Conservation (phyloP, 345 rosid species). For the Pistacia integerrima region DNA sequence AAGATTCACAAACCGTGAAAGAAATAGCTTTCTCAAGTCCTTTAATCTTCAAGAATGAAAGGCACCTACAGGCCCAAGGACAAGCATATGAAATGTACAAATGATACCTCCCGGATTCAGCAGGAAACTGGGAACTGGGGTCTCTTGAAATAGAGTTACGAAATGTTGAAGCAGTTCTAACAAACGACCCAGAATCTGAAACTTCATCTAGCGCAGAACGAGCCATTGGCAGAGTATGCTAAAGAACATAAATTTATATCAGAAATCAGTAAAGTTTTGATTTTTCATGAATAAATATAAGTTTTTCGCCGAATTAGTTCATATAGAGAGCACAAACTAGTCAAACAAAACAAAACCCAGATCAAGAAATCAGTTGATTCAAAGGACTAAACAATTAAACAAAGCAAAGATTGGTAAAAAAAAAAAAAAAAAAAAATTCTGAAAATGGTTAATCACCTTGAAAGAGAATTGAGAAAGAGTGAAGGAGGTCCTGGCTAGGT, state of each 20-base stretch:
- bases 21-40: constrained; percentile 78
- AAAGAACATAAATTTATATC: background rate
- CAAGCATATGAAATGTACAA: constrained; percentile 92
- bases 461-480: background rate
- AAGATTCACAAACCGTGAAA: constrained; percentile 63
- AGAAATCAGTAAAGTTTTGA: background rate
- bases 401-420: background rate
- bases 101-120: constrained; percentile 91
- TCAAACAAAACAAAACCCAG: background rate
- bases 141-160: constrained; percentile 67
- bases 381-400: background rate
- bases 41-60: constrained; percentile 78
- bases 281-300: background rate
- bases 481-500: background rate
- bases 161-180: constrained; percentile 79
- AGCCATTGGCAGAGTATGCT: constrained; percentile 58
- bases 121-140: constrained; percentile 65
- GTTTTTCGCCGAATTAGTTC: no score
- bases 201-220: constrained; percentile 77
- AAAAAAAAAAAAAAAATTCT: background rate
- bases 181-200: constrained; percentile 74
- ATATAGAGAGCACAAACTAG: no score
- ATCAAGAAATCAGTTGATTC: background rate
- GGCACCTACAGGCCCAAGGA: constrained; percentile 94
- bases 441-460: background rate